Evolutionary conservation across 1,284 basidiomycete species (phyloP).

Genomic region (Tylopilus sp.): DNA sequence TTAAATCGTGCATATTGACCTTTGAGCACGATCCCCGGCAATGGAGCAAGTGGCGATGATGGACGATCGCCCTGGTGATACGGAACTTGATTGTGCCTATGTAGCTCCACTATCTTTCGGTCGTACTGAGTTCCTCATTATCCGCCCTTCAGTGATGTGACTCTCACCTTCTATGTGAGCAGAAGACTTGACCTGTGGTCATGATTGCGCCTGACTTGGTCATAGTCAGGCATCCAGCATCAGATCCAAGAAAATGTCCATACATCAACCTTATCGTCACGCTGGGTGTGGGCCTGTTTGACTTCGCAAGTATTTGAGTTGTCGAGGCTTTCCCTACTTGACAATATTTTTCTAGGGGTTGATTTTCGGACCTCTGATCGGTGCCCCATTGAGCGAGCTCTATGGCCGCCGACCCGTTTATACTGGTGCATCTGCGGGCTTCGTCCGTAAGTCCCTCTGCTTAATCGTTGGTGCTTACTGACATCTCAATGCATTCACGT

Average conservation of each 20-base stretch:
- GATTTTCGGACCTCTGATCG: slow-evolving; percentile 28
- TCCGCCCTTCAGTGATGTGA: slow-evolving; percentile 19
- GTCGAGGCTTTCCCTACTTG: not conserved
- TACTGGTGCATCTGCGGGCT: slow-evolving; percentile 23
- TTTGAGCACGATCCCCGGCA: slow-evolving; percentile 24
- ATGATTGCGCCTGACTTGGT: not conserved
- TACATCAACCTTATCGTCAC: slow-evolving; percentile 17
- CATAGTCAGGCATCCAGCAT: slow-evolving; percentile 27
- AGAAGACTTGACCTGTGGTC: not conserved
- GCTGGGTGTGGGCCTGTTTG: slow-evolving; percentile 26
- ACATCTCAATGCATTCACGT: too few species aligned
- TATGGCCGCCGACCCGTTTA: slow-evolving; percentile 26
- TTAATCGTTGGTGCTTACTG: not conserved
- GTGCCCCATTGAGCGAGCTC: slow-evolving; percentile 26
- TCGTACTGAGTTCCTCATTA: slow-evolving; percentile 7
- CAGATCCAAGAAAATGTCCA: slow-evolving; percentile 27
- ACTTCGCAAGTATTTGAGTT: slow-evolving; percentile 18
- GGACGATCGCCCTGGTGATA: slow-evolving; percentile 23
- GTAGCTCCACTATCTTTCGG: slow-evolving; percentile 13
- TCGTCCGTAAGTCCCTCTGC: slow-evolving; percentile 11
- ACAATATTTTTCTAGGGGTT: slow-evolving; percentile 15
- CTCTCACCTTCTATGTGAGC: slow-evolving; percentile 27
- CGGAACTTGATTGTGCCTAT: slow-evolving; percentile 27
- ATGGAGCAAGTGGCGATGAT: slow-evolving; percentile 27
- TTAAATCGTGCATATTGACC: slow-evolving; percentile 14